Conservation (phyloP, 257 asterid genomes). For the Datura wrightii region DNA sequence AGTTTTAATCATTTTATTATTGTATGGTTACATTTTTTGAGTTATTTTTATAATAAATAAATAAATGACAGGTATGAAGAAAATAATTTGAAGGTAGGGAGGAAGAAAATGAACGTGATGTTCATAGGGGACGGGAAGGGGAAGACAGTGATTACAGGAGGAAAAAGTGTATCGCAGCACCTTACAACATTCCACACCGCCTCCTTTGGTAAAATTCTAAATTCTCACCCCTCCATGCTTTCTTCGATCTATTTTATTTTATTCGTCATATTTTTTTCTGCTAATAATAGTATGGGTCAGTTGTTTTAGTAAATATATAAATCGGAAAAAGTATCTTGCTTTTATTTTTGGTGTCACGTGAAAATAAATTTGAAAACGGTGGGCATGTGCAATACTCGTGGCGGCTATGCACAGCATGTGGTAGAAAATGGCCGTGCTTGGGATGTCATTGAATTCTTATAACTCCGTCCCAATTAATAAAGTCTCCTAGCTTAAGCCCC, state of each 20-base stretch:
- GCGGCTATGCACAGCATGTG: not conserved
- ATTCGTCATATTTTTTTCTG: not conserved
- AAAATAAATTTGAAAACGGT: not conserved
- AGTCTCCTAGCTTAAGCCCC: not conserved
- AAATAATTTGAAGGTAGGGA: slow-evolving; percentile 72
- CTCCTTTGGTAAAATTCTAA: slow-evolving; percentile 63
- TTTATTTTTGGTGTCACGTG: not conserved
- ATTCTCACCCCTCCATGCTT: not conserved
- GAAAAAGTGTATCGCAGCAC: slow-evolving; percentile 62
- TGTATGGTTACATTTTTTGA: not conserved
- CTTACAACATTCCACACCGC: slow-evolving; percentile 93
- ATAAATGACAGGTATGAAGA: slow-evolving; percentile 69
- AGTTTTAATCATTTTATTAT: not conserved
- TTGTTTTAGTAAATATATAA: too few relatives aligned
- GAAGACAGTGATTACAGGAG: slow-evolving; percentile 85
- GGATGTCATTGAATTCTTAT: not conserved
- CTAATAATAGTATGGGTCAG: not conserved
- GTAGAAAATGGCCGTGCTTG: not conserved
- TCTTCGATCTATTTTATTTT: not conserved
- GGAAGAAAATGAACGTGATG: slow-evolving; percentile 88
- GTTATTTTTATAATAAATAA: not conserved
- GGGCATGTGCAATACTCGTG: too few relatives aligned
- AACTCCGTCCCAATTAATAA: not conserved
- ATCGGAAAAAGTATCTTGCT: too few relatives aligned
- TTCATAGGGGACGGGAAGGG: slow-evolving; percentile 93